Percentiles rank a stretch among this genome's conserved stretches.
Evolutionary conservation across 257 asterid genomes (phyloP).

Genomic region (Galeopsis tetrahit): DNA sequence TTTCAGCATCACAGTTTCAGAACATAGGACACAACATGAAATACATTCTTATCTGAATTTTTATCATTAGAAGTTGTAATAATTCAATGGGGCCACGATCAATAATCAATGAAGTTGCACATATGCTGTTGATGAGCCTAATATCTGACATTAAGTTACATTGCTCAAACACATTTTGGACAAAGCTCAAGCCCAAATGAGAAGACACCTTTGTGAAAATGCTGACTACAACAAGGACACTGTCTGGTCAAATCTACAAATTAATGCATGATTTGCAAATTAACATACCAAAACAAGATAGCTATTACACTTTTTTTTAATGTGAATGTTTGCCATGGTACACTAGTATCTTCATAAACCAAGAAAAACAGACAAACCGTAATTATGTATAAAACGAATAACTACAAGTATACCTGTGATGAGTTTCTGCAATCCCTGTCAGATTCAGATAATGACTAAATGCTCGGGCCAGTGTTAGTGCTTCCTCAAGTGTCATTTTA

Average conservation of each 20-base stretch:
- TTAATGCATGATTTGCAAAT: not conserved
- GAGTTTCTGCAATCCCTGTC: slow-evolving; percentile 95
- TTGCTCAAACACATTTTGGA: not conserved
- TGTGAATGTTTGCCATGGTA: not conserved
- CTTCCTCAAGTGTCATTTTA: slow-evolving; percentile 89
- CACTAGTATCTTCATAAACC: slow-evolving; percentile 11
- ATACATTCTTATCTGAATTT: not conserved
- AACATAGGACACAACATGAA: not conserved
- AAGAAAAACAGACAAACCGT: not conserved
- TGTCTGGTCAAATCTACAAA: not conserved
- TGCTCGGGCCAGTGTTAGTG: slow-evolving; percentile 80
- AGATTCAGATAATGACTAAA: slow-evolving; percentile 91
- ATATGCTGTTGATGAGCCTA: slow-evolving; percentile 24
- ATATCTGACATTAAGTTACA: slow-evolving; percentile 10
- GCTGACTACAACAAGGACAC: not conserved
- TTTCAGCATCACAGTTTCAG: slow-evolving; percentile 4
- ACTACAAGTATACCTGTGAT: slow-evolving; percentile 66
- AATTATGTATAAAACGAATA: not conserved
- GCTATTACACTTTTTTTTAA: slow-evolving; percentile 8
- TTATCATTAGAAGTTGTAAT: slow-evolving; percentile 3
- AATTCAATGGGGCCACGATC: slow-evolving; percentile 1
- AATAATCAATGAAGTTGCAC: slow-evolving; percentile 8
- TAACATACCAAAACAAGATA: not conserved
- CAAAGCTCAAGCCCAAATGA: slow-evolving; percentile 6
- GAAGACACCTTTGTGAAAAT: slow-evolving; percentile 13